phyloP scores from a whole-genome alignment of 1,284 basidiomycete species.

The Ganoderma sinense region DNA sequence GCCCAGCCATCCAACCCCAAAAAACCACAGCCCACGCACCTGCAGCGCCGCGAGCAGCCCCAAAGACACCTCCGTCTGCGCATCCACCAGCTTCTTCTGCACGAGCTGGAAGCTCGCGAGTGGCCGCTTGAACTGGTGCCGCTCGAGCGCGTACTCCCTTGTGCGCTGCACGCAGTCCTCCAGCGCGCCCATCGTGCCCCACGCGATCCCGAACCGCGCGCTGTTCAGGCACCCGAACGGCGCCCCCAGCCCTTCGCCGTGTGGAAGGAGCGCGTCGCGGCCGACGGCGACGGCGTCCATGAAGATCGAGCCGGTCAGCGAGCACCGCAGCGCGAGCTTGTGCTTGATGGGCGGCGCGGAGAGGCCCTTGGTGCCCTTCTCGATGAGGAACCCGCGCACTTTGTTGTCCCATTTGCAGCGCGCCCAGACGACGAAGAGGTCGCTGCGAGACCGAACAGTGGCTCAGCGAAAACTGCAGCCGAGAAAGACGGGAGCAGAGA shows the following conservation, averaged over 20 bases:
- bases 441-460: constrained; percentile 3
- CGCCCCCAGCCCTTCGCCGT: constrained; percentile 78
- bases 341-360: constrained; percentile 91
- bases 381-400: constrained; percentile 91
- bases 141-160: constrained; percentile 87
- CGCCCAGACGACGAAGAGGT: constrained; percentile 86
- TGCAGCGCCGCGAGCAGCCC: constrained; percentile 83
- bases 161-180: constrained; percentile 90
- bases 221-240: constrained; percentile 94
- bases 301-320: constrained; percentile 93
- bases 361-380: constrained; percentile 90
- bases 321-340: constrained; percentile 91
- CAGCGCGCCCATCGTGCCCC: constrained; percentile 94
- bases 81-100: constrained; percentile 97
- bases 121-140: constrained; percentile 89
- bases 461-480: constrained; percentile 1
- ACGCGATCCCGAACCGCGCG: constrained; percentile 90
- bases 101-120: constrained; percentile 95
- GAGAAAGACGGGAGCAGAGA: not conserved
- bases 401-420: constrained; percentile 94
- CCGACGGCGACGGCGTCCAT: constrained; percentile 85
- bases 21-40: constrained; percentile 22
- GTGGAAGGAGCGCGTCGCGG: constrained; percentile 78
- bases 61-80: constrained; percentile 84
- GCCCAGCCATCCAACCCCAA: not conserved